Evolutionary conservation across 2,329 filamentous ascomycete genomes (phyloP).

Genomic region (Sporothrix luriei): DNA sequence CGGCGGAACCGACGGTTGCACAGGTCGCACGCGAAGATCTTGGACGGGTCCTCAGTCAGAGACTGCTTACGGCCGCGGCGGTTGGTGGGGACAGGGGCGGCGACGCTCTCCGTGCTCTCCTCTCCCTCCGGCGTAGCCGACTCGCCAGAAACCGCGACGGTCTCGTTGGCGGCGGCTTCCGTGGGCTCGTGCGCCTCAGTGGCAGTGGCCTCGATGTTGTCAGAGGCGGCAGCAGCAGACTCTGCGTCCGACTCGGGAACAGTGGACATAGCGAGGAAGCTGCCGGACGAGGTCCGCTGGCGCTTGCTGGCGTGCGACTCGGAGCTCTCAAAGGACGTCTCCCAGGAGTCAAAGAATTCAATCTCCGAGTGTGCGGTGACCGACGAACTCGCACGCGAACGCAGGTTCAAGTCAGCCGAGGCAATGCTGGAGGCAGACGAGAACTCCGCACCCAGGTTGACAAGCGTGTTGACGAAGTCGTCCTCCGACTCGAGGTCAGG

Average conservation of each 20-base stretch:
- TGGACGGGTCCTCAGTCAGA: conserved; percentile 93
- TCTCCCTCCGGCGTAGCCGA: conserved; percentile 41
- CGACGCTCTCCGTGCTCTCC: conserved; percentile 38
- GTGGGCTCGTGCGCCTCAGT: conserved; percentile 25
- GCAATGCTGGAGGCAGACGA: conserved; percentile 48
- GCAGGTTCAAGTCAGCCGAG: conserved; percentile 46
- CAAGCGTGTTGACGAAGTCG: conserved; percentile 75
- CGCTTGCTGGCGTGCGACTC: conserved; percentile 63
- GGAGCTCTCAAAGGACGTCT: conserved; percentile 58
- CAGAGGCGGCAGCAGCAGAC: conserved; percentile 36
- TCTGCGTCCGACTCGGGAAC: conserved; percentile 34
- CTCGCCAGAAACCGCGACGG: conserved; percentile 39
- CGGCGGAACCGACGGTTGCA: conserved; percentile 97
- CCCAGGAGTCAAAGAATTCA: conserved; percentile 72
- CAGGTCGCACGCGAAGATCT: conserved; percentile 95
- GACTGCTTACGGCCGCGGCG: conserved; percentile 98
- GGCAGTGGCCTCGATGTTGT: conserved; percentile 32
- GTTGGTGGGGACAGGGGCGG: conserved; percentile 65
- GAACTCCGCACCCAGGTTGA: conserved; percentile 62
- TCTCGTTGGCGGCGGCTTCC: conserved; percentile 38
- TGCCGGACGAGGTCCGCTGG: conserved; percentile 50
- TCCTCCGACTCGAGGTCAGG: conserved; percentile 91
- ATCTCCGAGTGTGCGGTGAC: conserved; percentile 75
- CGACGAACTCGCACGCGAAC: conserved; percentile 69
- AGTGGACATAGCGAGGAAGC: conserved; percentile 48